A percentile compares a stretch with the other conserved stretches of the same genome.
Evolutionary conservation across 768 basidiomycete genomes (phyloP).

Genomic region (Dacryopinax primogenitus): DNA sequence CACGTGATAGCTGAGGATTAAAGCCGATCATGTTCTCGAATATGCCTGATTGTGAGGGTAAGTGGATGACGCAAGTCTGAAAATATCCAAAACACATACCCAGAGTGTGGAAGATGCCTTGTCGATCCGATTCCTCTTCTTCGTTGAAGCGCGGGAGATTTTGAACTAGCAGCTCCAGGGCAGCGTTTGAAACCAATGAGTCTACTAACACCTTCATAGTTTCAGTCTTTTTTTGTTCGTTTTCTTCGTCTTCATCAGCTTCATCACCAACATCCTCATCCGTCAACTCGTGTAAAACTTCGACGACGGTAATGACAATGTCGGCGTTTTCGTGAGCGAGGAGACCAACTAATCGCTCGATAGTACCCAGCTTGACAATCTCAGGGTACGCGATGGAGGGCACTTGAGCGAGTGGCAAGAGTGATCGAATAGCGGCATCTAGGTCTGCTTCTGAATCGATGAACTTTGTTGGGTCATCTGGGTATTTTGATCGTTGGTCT

Average conservation of each 20-base stretch:
- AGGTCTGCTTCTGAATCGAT: constrained; percentile 98
- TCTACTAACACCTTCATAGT: constrained; percentile 65
- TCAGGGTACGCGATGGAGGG: constrained; percentile 80
- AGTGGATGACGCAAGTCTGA: constrained; percentile 1
- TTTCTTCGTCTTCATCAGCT: constrained; percentile 48
- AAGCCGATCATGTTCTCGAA: constrained; percentile 89
- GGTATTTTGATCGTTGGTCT: constrained; percentile 90
- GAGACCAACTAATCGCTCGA: constrained; percentile 62
- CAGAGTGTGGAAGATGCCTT: constrained; percentile 88
- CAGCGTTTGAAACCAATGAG: constrained; percentile 66
- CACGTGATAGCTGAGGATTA: constrained; percentile 57
- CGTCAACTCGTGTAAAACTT: constrained; percentile 83
- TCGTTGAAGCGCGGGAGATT: constrained; percentile 85
- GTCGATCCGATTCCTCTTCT: constrained; percentile 74
- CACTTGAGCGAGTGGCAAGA: constrained; percentile 79
- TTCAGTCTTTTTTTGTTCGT: constrained; percentile 44
- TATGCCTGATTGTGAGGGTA: constrained; percentile 40
- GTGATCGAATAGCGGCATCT: constrained; percentile 68
- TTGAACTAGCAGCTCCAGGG: constrained; percentile 78
- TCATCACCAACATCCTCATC: constrained; percentile 90
- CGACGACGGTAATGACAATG: constrained; percentile 91
- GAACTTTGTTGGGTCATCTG: constrained; percentile 90
- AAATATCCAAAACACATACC: constrained; percentile 32
- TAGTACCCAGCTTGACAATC: constrained; percentile 60
- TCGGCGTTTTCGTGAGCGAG: constrained; percentile 94